phyloP scores from a whole-genome alignment of 257 asterid genomes.

The Euphrasia confusa region DNA sequence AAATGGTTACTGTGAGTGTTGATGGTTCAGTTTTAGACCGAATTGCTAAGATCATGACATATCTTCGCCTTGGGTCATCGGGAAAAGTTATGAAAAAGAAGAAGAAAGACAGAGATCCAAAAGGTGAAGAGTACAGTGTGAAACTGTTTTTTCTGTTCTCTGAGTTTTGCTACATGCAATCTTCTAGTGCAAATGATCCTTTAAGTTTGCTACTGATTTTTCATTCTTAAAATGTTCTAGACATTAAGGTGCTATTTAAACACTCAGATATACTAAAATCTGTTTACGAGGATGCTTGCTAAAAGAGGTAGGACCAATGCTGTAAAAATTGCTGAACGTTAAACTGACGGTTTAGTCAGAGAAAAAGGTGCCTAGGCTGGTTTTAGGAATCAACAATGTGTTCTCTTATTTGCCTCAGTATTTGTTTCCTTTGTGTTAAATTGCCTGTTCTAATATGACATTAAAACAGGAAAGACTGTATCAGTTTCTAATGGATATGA shows the following conservation, averaged over 20 bases:
- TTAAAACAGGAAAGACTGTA: conserved; percentile 45
- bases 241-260: conserved; percentile 8
- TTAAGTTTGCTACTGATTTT: conserved; percentile 14
- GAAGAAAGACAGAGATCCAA: conserved; percentile 84
- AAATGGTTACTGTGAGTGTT: conserved; percentile 94
- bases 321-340: background rate
- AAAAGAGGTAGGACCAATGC: background rate
- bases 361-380: background rate
- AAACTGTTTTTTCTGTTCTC: conserved; percentile 13
- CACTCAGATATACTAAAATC: conserved; percentile 1
- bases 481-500: conserved; percentile 50
- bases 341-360: background rate
- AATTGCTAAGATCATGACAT: conserved; percentile 92
- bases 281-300: conserved; percentile 15
- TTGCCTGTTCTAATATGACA: conserved; percentile 16
- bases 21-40: conserved; percentile 96
- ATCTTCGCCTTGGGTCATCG: conserved; percentile 99
- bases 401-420: conserved; percentile 16
- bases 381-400: background rate
- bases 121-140: conserved; percentile 44
- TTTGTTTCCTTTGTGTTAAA: conserved; percentile 4
- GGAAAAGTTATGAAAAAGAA: conserved; percentile 98
- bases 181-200: conserved; percentile 8
- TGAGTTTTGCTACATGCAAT: conserved; percentile 4
- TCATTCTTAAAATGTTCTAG: conserved; percentile 16